A percentile compares a stretch with the other conserved stretches of the same genome.
phyloP scores from a whole-genome alignment of 225 moss, liverwort and hornwort species.

The Climacium dendroides region DNA sequence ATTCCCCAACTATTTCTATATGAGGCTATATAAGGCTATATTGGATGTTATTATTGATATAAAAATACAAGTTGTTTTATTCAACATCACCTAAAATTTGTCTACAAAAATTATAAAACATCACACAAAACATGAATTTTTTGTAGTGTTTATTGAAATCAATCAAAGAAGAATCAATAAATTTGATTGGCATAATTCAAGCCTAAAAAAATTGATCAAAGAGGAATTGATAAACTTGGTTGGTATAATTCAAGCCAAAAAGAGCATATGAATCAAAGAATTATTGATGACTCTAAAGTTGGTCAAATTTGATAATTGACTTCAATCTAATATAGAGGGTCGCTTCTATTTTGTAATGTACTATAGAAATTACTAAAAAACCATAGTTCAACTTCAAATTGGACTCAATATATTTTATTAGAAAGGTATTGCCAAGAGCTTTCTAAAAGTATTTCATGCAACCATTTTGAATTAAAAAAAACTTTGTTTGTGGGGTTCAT shows the following conservation, averaged over 20 bases:
- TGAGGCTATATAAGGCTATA: too few relatives aligned
- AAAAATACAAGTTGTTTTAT: too few relatives aligned
- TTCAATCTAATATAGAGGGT: not conserved
- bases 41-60: too few relatives aligned
- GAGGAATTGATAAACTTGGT: not conserved
- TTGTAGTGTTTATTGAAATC: too few relatives aligned
- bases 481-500: not conserved
- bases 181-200: too few relatives aligned
- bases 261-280: not conserved
- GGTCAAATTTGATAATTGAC: not conserved
- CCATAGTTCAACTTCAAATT: not conserved
- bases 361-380: not conserved
- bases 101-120: too few relatives aligned
- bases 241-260: not conserved
- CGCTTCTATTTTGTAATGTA: not conserved
- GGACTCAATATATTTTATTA: not conserved
- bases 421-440: not conserved
- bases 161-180: too few relatives aligned
- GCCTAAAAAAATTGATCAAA: not conserved
- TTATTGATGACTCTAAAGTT: not conserved
- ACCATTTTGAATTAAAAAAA: not conserved
- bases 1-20: not conserved
- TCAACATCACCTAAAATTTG: too few relatives aligned
- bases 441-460: too few relatives aligned
- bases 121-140: too few relatives aligned